Percentiles rank a stretch among this genome's conserved stretches.
Evolutionary conservation across 345 rosid genomes (phyloP).

Genomic region (Geranium brycei): DNA sequence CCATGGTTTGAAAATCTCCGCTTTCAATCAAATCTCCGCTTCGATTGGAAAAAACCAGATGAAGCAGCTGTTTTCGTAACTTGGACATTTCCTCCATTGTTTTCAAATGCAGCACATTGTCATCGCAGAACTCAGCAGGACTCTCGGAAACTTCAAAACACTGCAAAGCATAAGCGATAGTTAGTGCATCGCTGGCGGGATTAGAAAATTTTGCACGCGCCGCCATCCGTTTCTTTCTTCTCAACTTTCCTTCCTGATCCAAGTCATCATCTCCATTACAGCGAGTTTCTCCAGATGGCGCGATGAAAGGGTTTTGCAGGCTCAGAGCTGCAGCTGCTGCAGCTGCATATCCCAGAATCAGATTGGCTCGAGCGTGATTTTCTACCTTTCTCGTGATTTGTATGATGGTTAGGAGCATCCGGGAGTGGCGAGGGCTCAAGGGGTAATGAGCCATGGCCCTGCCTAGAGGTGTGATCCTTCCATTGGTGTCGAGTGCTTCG

Average conservation of each 20-base stretch:
- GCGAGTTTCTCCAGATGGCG: slow-evolving; percentile 36
- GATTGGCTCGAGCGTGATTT: slow-evolving; percentile 38
- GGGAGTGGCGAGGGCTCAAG: slow-evolving; percentile 83
- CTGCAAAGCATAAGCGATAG: slow-evolving; percentile 56
- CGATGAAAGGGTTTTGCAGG: slow-evolving; percentile 59
- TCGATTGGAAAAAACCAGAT: slow-evolving; percentile 48
- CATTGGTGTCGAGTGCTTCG: slow-evolving; percentile 57
- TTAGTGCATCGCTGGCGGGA: slow-evolving; percentile 72
- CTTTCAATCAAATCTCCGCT: slow-evolving; percentile 21
- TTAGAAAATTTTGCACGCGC: slow-evolving; percentile 56
- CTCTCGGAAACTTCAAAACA: slow-evolving; percentile 46
- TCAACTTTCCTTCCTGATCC: slow-evolving; percentile 31
- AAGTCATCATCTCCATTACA: slow-evolving; percentile 15
- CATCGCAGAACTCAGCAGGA: slow-evolving; percentile 40
- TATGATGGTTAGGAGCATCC: slow-evolving; percentile 77
- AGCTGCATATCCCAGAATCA: slow-evolving; percentile 60
- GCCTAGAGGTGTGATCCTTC: slow-evolving; percentile 59
- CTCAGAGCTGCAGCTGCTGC: slow-evolving; percentile 79
- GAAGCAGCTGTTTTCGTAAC: slow-evolving; percentile 73
- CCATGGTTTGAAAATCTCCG: slow-evolving; percentile 34
- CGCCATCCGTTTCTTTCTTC: slow-evolving; percentile 40
- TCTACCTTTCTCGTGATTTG: slow-evolving; percentile 33
- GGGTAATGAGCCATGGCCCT: slow-evolving; percentile 82
- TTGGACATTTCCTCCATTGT: slow-evolving; percentile 91
- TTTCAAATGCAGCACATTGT: slow-evolving; percentile 50